phyloP scores from a whole-genome alignment of 2,329 filamentous ascomycete genomes.

The Lecanicillium sp. region DNA sequence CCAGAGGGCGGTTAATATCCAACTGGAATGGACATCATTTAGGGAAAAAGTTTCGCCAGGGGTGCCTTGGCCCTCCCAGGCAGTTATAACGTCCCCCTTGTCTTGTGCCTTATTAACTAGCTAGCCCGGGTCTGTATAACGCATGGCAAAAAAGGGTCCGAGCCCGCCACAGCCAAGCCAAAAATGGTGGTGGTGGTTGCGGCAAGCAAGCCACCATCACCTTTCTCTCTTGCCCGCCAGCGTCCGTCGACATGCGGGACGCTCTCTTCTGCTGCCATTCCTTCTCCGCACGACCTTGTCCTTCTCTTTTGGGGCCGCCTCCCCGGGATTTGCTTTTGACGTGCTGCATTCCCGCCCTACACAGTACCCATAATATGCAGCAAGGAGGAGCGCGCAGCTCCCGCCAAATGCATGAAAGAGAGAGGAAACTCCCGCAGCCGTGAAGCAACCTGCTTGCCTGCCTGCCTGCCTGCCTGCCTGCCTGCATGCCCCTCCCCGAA shows the following conservation, averaged over 20 bases:
- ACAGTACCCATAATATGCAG: neutral
- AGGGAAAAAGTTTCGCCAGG: neutral
- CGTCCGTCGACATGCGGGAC: neutral
- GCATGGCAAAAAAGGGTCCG: neutral
- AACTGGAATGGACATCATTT: neutral
- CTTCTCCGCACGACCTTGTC: too few species aligned
- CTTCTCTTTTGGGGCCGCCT: too few species aligned
- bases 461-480: neutral
- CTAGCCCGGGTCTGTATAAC: neutral
- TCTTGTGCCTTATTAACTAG: too few species aligned
- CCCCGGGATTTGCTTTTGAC: constrained; percentile 13
- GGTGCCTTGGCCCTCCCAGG: too few species aligned
- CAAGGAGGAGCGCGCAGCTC: neutral
- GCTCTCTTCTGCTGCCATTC: too few species aligned
- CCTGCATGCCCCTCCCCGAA: neutral
- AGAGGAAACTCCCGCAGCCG: too few species aligned
- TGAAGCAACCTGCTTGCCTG: too few species aligned
- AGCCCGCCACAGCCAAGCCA: neutral
- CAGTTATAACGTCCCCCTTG: too few species aligned
- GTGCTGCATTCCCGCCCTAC: neutral
- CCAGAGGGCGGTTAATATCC: neutral
- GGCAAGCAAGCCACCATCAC: constrained; percentile 8
- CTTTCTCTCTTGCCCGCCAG: neutral
- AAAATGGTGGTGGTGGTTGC: too few species aligned
- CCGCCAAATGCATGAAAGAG: neutral